Base-by-base conservation (phyloP, 1,284 basidiomycete genomes). In the Meripilus lineatus region DNA sequence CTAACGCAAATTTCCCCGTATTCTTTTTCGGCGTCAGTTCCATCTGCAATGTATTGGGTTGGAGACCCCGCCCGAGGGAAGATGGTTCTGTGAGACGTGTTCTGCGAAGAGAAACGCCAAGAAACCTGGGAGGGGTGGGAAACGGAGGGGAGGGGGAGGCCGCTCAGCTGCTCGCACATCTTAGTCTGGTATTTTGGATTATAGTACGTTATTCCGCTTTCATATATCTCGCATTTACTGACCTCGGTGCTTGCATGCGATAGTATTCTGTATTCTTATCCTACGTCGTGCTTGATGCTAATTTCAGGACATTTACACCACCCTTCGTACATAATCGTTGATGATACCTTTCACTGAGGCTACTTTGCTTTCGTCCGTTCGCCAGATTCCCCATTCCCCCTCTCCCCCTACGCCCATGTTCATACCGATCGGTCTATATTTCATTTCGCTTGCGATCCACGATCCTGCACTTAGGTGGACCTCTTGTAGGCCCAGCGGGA, bases 31-130 rank as follows among this genome's bases (percentile, higher is more conserved):
- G 28, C 28, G 28, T 18, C 59, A 93, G 91, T 95, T 92, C 74
- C 92, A 95, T 63, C 70, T 94, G 38, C 70, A 68, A 3, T 95
- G 92, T 60, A 77, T 93, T 36, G 81, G 83, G 1, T 74, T 95
- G 42, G 70, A 75, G 14, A 74, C 74, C 10, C 75, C 82, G 8
- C 92, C 92, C 0, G 74, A 82, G 8, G 90, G 89, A 1, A 73
- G 72, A 18, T 95, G 93, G 92, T 88, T 78, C 59, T 95, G 92
- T 61, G 81, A 87, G 3, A 66, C 73, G 32, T 84, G 87, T 59
- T 69, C 64, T 42, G 64, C 60, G 15, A 81, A 76, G 58, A 74
- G 75, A 11, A 52, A 64, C 39, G 56, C 58, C n/a, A 75, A 72
- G 48, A 66, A 71, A 38, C 49, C 68, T 8, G 66, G 63, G 21